Base-by-base conservation (phyloP, 208 protist genomes). In the Leishmania lainsoni region DNA sequence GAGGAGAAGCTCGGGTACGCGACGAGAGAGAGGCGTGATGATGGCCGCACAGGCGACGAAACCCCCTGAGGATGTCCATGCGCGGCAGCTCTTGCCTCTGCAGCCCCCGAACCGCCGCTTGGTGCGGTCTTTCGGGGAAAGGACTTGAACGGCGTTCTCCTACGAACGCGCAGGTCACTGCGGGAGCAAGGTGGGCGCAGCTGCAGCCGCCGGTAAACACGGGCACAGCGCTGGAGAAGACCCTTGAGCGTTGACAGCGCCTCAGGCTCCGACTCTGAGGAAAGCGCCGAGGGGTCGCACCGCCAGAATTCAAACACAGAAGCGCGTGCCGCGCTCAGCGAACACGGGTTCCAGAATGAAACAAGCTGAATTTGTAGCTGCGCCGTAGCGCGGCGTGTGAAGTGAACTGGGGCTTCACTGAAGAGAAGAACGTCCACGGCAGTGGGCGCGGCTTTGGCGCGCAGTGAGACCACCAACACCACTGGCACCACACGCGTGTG, bases 231-330 rank as follows among this genome's bases (percentile, higher is more conserved):
- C 73, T 73, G 48, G n/a, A 79, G 8, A 12, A 51, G 29, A 35
- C n/a, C 32, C 35, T 75, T 75, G 32, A 81, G 32, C 20, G 22
- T 51, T 49, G 61, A 52, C 39, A 32, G 56, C 14, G 29, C n/a
- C n/a, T 32, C 52, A 12, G 59, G 3, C 39, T 68, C 32, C 10
- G 75, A 3, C 10, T 10, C 5, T 3, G 76, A 79, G 42, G 74
- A 78, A 5, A 14, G 35, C 39, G 61, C 42, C 0, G 48, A 75
- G 26, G 48, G 8, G 14, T 72, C 54, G 56, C 77, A 78, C 26
- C 81, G 75, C 93, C 93, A 96, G 66, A 81, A 81, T 84, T 96
- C 93, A 54, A 92, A 90, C 58, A 91, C 32, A 20, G 87, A 92
- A 10, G 86, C 85, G 35, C 52, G 49, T 10, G 58, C 35, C 0